Base-by-base conservation (phyloP, 1,284 basidiomycete genomes). In the Meripilus lineatus region DNA sequence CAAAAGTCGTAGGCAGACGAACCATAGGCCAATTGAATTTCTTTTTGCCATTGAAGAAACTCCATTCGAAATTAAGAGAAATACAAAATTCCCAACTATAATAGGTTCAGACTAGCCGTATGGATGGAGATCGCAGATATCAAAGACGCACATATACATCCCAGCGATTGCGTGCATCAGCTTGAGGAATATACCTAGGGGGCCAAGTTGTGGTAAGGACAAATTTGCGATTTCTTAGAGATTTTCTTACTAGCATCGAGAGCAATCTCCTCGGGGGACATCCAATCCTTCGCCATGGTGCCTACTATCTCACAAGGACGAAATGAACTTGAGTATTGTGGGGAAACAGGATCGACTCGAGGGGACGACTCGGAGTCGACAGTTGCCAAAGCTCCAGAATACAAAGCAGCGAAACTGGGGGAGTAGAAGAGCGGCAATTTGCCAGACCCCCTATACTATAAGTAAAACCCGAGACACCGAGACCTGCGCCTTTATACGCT, bases 101-200 rank as follows among this genome's bases (percentile, higher is more conserved):
- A 14, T 13, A 20, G 32, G 20, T 25, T 26, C 35, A 23, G 33
- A 35, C 20, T 25, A 42, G 11, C 14, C 30, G 6, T 14, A 26
- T 40, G n/a, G n/a, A 7, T 15, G 10, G 18, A 23, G 14, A 32
- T 10, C n/a, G 14, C 11, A 23, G 28, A 32, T 20, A 18, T 15
- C 13, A 20, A 6, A 22, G 28, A 24, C 42, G 15, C 14, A 76
- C 80, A 80, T 69, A 57, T 83, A 84, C 13, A 84, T 53, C 6
- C 81, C 81, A 7, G 82, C 62, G 44, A 84, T 58, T 32, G 63
- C 66, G 51, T 84, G 82, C 66, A 80, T 77, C 42, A 84, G 70
- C 49, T 73, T 79, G 50, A 63, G 65, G 58, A 81, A 83, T 39
- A 71, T 71, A 41, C 52, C 78, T 82, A 26, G 23, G 35, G 39